Evolutionary conservation across 164 flowering plant genomes (phyloP).

Genomic region (Vitis rotundifolia): DNA sequence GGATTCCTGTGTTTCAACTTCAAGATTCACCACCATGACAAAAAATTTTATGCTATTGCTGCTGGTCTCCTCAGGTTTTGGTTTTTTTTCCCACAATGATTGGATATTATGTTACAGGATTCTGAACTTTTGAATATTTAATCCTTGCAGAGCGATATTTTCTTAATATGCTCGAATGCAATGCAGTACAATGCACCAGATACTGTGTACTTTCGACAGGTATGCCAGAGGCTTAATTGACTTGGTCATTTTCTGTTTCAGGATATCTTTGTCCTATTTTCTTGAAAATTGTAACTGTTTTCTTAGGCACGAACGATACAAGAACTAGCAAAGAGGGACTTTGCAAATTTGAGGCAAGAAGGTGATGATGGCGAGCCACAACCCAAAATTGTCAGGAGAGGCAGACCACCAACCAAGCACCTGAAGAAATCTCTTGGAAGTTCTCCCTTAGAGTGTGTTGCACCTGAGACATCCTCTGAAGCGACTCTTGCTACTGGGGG

Average conservation of each 20-base stretch:
- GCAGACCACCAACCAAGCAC: slow-evolving; percentile 61
- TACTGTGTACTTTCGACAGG: slow-evolving; percentile 91
- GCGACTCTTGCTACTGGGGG: slow-evolving; percentile 47
- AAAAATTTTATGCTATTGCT: no score
- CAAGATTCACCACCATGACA: no score
- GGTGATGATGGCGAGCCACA: slow-evolving; percentile 60
- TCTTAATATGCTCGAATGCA: slow-evolving; percentile 84
- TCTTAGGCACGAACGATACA: slow-evolving; percentile 81
- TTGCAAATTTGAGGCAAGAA: slow-evolving; percentile 79
- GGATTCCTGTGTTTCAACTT: no score
- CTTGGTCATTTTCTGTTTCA: background rate
- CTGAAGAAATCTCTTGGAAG: slow-evolving; percentile 36
- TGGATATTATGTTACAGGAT: background rate
- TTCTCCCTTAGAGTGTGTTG: slow-evolving; percentile 30
- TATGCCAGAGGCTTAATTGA: slow-evolving; percentile 16
- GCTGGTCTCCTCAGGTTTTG: background rate
- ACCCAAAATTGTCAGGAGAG: slow-evolving; percentile 56
- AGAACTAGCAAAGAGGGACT: slow-evolving; percentile 85
- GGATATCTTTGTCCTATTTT: background rate
- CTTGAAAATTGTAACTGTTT: background rate
- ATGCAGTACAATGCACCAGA: slow-evolving; percentile 91
- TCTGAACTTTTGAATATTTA: background rate
- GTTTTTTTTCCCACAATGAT: background rate
- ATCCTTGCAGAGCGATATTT: slow-evolving; percentile 74
- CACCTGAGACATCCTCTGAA: slow-evolving; percentile 35